phyloP scores from a whole-genome alignment of 2,329 filamentous ascomycete genomes.

The Aotearoamyces nothofagi region DNA sequence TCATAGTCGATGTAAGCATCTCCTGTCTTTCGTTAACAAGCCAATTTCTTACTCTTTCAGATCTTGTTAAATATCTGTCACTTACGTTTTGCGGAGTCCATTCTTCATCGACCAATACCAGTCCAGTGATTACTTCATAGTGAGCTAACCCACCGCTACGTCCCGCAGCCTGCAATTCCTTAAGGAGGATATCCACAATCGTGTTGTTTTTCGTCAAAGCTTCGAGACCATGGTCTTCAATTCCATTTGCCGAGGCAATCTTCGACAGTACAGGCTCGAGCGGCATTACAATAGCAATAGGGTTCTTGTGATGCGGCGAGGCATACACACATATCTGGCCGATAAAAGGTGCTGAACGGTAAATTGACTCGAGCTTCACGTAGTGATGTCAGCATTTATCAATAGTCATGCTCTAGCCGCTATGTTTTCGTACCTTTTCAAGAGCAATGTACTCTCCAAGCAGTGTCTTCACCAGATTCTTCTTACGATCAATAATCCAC shows the following conservation, averaged over 20 bases:
- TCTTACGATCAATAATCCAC: slow-evolving; percentile 72
- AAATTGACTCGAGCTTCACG: slow-evolving; percentile 70
- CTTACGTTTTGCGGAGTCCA: slow-evolving; percentile 75
- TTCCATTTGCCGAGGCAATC: slow-evolving; percentile 40
- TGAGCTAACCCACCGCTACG: slow-evolving; percentile 48
- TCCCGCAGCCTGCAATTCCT: slow-evolving; percentile 50
- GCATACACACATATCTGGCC: slow-evolving; percentile 80
- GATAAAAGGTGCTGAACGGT: slow-evolving; percentile 61
- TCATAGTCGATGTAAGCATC: slow-evolving; percentile 54
- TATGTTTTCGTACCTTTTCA: slow-evolving; percentile 52
- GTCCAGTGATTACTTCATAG: slow-evolving; percentile 60
- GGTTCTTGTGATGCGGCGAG: slow-evolving; percentile 55
- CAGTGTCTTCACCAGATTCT: slow-evolving; percentile 86
- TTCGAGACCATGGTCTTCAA: slow-evolving; percentile 36
- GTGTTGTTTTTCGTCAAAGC: slow-evolving; percentile 48
- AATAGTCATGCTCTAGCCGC: slow-evolving; percentile 7
- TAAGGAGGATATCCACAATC: slow-evolving; percentile 42
- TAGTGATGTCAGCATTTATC: slow-evolving; percentile 15
- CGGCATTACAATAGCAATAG: slow-evolving; percentile 63
- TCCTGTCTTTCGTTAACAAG: slow-evolving; percentile 30
- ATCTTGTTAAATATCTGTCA: slow-evolving; percentile 14
- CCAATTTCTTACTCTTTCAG: background rate
- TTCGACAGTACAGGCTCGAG: slow-evolving; percentile 45
- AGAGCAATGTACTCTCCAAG: slow-evolving; percentile 94
- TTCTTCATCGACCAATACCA: slow-evolving; percentile 68